These are phyloP conservation scores for Glycine soja DNA, from an alignment of 306 rosid species.

Conservation along the genomic window DNA sequence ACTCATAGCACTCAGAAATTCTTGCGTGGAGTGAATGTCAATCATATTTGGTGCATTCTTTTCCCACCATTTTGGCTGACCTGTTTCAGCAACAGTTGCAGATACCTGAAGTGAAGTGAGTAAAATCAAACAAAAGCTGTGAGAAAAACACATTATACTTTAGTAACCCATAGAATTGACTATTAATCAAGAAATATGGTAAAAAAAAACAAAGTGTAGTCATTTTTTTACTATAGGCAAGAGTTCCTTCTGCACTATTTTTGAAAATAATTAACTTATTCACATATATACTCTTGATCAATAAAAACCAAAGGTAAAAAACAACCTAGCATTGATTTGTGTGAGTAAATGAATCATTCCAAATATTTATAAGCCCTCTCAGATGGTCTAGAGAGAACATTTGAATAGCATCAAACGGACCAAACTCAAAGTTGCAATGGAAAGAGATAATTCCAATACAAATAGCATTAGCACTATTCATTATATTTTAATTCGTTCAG, in stretches of 20 bases:
- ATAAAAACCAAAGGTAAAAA: constrained; percentile 10
- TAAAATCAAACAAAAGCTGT: constrained; percentile 46
- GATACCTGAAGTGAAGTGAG: constrained; percentile 64
- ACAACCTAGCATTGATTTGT: constrained; percentile 3
- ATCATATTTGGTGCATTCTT: constrained; percentile 89
- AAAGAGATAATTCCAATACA: background rate
- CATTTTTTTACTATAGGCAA: constrained; percentile 12
- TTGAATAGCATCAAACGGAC: constrained; percentile 7
- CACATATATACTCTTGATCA: constrained; percentile 5
- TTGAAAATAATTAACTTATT: constrained; percentile 31
- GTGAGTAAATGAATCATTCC: constrained; percentile 20
- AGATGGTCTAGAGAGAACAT: constrained; percentile 18
- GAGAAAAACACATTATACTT: constrained; percentile 32
- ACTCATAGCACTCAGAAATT: constrained; percentile 78
- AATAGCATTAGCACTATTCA: constrained; percentile 12
- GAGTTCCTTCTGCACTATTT: constrained; percentile 3
- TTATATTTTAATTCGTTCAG: constrained; percentile 7
- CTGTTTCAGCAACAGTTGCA: constrained; percentile 78
- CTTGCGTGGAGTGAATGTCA: constrained; percentile 96
- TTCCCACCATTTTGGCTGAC: constrained; percentile 99
- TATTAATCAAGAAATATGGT: background rate
- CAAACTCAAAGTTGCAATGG: constrained; percentile 8
- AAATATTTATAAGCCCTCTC: background rate
- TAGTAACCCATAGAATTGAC: constrained; percentile 29
- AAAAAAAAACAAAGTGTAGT: constrained; percentile 10